These are phyloP conservation scores for Aspergillus versicolor DNA, from an alignment of 2,329 filamentous ascomycete species.

Conservation along the genomic window DNA sequence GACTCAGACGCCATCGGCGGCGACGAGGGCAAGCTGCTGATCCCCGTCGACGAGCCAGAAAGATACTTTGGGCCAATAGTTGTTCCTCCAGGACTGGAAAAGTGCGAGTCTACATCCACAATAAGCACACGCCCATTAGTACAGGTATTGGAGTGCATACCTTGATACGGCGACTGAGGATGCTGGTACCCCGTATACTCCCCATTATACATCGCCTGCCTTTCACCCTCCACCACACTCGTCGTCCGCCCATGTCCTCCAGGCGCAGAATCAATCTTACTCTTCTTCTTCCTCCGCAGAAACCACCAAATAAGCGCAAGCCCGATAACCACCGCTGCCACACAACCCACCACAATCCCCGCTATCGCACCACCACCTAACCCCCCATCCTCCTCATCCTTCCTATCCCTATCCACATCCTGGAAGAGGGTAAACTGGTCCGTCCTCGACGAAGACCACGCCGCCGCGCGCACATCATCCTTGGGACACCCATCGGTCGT, in stretches of 20 bases:
- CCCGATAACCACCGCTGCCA: neutral
- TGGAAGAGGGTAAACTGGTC: conserved; percentile 4
- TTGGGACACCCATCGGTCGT: neutral
- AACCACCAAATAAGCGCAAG: neutral
- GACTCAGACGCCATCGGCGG: neutral
- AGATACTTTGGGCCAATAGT: neutral
- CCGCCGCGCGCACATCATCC: neutral
- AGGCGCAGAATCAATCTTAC: too few species aligned
- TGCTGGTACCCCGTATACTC: neutral
- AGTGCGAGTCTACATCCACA: neutral
- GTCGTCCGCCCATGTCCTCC: too few species aligned
- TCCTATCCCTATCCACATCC: neutral
- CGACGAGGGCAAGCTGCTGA: neutral
- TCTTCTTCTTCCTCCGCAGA: neutral
- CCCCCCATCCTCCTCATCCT: neutral
- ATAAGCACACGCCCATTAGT: neutral
- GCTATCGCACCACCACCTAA: neutral
- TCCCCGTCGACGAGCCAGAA: neutral
- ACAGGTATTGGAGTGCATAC: neutral
- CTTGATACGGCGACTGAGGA: neutral
- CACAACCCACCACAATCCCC: neutral
- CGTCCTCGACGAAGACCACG: neutral
- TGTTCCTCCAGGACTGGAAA: neutral
- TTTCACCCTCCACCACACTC: neutral
- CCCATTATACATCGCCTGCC: neutral